phyloP scores from a whole-genome alignment of 805 yeast genomes.

The Yamadazyma akitaensis region DNA sequence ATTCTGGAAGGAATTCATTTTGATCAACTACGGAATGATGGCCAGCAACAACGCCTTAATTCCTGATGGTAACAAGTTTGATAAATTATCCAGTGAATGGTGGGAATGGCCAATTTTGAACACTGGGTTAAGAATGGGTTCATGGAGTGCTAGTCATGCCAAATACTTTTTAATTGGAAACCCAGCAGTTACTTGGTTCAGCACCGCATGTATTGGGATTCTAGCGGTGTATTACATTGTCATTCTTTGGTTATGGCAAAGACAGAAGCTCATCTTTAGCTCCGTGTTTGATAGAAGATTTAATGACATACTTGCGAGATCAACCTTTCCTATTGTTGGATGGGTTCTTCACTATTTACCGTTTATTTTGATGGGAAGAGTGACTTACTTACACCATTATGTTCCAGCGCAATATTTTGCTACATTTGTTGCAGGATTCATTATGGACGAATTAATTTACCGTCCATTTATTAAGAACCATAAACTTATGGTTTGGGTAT shows the following conservation, averaged over 20 bases:
- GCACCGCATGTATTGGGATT: constrained; percentile 25
- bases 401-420: constrained; percentile 55
- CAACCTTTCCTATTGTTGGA: constrained; percentile 35
- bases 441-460: constrained; percentile 42
- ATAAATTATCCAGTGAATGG: constrained; percentile 65
- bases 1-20: constrained; percentile 72
- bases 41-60: constrained; percentile 79
- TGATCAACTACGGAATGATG: constrained; percentile 82
- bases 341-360: constrained; percentile 42
- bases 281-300: constrained; percentile 24
- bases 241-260: constrained; percentile 26
- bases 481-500: constrained; percentile 12
- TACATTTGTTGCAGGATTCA: constrained; percentile 63
- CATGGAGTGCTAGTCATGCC: constrained; percentile 58
- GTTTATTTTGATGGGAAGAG: constrained; percentile 41
- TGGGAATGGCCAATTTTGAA: constrained; percentile 90
- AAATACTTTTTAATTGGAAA: constrained; percentile 72
- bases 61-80: constrained; percentile 74
- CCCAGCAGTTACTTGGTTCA: constrained; percentile 70
- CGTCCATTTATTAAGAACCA: constrained; percentile 14
- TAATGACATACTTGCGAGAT: constrained; percentile 27
- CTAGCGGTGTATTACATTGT: constrained; percentile 20
- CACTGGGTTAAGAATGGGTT: constrained; percentile 72
- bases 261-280: constrained; percentile 23
- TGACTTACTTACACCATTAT: constrained; percentile 43